Conservation (phyloP, 164 flowering plant species). For the Vitis vinifera region ASM3070453v1 NC_081820.1:3100501-3101000, state of each 20-base stretch:
- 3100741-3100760: slow-evolving; percentile 55
- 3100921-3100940: no score
- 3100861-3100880: slow-evolving; percentile 73
- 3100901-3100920: slow-evolving; percentile 72
- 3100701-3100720: slow-evolving; percentile 78
- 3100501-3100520: no score
- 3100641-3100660: slow-evolving; percentile 18
- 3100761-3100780: slow-evolving; percentile 47
- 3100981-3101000: slow-evolving; percentile 9
- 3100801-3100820: slow-evolving; percentile 61
- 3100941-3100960: background rate
- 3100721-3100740: slow-evolving; percentile 52
- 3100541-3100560: no score
- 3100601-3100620: background rate
- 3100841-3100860: slow-evolving; percentile 70
- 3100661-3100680: slow-evolving; percentile 84
- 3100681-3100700: slow-evolving; percentile 83
- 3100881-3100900: slow-evolving; percentile 85
- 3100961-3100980: background rate
- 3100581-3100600: background rate
- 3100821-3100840: slow-evolving; percentile 70
- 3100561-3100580: background rate
- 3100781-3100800: slow-evolving; percentile 52
- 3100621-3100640: background rate
- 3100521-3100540: no score